Percentiles rank a stretch among this genome's conserved stretches.
Evolutionary conservation across 148 eudicot species (phyloP).

Genomic region (Rhododendron henanense): DNA sequence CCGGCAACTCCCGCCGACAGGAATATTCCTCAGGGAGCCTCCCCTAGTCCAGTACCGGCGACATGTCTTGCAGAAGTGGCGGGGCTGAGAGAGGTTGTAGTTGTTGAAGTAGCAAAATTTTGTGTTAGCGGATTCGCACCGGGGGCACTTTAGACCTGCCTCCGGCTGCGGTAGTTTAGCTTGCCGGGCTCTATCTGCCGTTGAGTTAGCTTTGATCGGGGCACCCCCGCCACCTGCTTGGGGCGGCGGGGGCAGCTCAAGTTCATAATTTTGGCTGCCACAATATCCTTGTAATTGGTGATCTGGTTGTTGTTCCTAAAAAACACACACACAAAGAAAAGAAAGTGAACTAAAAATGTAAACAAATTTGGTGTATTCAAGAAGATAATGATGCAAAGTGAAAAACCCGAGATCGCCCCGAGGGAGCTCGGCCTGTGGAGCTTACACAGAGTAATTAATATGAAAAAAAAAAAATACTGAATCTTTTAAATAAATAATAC

Average conservation of each 20-base stretch:
- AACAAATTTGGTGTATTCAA: slow-evolving; percentile 38
- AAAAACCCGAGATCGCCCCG: no score
- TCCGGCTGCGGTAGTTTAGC: slow-evolving; percentile 24
- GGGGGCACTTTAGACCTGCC: background rate
- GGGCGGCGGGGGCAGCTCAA: slow-evolving; percentile 11
- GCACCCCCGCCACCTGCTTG: slow-evolving; percentile 17
- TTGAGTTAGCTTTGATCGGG: slow-evolving; percentile 45
- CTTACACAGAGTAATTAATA: slow-evolving; percentile 3
- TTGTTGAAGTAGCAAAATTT: slow-evolving; percentile 9
- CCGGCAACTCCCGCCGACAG: slow-evolving; percentile 69
- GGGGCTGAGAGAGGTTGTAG: slow-evolving; percentile 9
- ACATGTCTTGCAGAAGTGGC: slow-evolving; percentile 7
- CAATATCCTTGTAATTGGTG: slow-evolving; percentile 14
- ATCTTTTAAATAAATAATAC: background rate
- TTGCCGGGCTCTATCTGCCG: slow-evolving; percentile 57
- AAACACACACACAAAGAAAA: background rate
- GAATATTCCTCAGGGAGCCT: slow-evolving; percentile 41
- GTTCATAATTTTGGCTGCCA: slow-evolving; percentile 25
- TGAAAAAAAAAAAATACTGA: slow-evolving; percentile 15
- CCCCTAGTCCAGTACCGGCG: slow-evolving; percentile 23
- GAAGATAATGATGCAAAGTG: slow-evolving; percentile 7
- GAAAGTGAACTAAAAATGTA: background rate
- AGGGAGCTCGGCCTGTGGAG: no score
- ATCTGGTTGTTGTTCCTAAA: slow-evolving; percentile 31
- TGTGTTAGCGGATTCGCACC: background rate